Conservation (phyloP, 805 yeast species). For the Teunomyces funiuensis region DNA sequence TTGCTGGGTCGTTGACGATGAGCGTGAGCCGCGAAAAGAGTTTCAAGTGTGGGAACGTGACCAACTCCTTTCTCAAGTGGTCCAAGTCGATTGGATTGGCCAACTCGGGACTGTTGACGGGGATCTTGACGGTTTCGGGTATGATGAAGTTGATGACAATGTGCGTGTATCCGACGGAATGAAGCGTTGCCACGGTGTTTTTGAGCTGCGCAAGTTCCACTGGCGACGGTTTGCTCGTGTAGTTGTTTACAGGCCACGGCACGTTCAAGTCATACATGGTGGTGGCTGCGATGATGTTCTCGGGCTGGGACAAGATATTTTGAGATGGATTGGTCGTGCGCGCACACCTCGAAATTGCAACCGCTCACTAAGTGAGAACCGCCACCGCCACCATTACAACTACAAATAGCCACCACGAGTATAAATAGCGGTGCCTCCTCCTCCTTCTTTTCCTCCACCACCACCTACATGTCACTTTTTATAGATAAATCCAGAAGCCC, state of each 20-base stretch:
- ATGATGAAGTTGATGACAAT: constrained; percentile 71
- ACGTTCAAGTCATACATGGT: constrained; percentile 62
- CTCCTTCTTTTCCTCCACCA: constrained; percentile 5
- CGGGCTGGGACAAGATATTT: too few species aligned
- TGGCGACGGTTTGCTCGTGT: constrained; percentile 39
- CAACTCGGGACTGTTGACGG: constrained; percentile 40
- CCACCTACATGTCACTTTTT: constrained; percentile 14
- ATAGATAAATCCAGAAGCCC: constrained; percentile 21
- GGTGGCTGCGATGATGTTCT: neutral
- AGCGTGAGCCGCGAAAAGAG: constrained; percentile 73
- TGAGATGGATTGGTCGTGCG: constrained; percentile 1
- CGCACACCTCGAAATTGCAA: neutral
- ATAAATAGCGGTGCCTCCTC: neutral
- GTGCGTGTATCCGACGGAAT: constrained; percentile 68
- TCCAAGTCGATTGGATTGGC: constrained; percentile 50
- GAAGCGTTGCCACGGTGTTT: constrained; percentile 51
- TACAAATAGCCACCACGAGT: neutral
- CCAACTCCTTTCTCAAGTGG: constrained; percentile 19
- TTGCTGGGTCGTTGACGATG: constrained; percentile 72
- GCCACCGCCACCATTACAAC: constrained; percentile 16
- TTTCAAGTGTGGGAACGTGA: constrained; percentile 33
- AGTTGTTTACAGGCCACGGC: constrained; percentile 65
- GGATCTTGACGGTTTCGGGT: constrained; percentile 52
- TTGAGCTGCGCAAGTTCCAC: constrained; percentile 46
- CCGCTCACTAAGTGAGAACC: neutral